phyloP scores from a whole-genome alignment of 164 flowering plant species.

The Macadamia tetraphylla region DNA sequence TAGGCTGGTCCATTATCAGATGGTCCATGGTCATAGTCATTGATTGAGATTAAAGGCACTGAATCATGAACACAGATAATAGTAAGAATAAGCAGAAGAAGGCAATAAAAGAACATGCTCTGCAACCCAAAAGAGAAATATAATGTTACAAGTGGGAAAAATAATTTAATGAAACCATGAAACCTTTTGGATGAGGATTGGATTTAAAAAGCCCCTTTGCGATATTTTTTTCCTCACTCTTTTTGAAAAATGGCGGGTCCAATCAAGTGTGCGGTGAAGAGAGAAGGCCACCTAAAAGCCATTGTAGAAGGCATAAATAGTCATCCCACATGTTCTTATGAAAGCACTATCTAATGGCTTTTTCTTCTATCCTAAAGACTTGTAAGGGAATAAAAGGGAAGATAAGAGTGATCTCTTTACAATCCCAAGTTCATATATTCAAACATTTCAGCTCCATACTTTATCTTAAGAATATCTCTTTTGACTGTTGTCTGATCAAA shows the following conservation, averaged over 20 bases:
- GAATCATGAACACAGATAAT: neutral
- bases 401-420: neutral
- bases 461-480: neutral
- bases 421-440: neutral
- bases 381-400: neutral
- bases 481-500: neutral
- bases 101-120: too few relatives aligned
- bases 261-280: too few relatives aligned
- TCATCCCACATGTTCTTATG: neutral
- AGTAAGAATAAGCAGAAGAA: neutral
- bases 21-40: neutral
- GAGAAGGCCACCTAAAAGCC: too few relatives aligned
- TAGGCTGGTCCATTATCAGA: too few relatives aligned
- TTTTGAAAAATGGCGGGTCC: neutral
- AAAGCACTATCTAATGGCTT: neutral
- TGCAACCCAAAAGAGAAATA: neutral
- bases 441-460: constrained; percentile 1
- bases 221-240: neutral
- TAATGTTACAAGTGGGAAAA: neutral
- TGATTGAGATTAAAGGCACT: neutral
- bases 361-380: neutral
- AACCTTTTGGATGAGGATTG: neutral
- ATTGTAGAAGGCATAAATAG: neutral
- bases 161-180: neutral
- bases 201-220: neutral